Evolutionary conservation across 2,329 filamentous ascomycete species (phyloP).

Genomic region (Fusarium decemcellulare): DNA sequence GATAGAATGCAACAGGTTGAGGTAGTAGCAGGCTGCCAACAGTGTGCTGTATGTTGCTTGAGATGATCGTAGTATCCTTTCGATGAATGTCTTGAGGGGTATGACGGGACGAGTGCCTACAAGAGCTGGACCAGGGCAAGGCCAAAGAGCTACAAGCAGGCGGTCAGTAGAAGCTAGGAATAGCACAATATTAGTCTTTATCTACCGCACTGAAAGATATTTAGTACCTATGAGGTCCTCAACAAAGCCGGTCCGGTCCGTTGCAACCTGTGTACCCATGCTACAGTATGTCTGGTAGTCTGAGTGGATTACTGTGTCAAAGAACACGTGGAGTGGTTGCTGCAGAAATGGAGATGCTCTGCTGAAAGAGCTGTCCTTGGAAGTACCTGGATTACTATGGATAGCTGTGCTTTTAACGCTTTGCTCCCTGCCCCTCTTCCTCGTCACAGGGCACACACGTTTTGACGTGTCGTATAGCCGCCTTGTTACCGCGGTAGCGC

Average conservation of each 20-base stretch:
- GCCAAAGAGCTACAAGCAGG: conserved; percentile 4
- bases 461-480: neutral
- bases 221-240: neutral
- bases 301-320: neutral
- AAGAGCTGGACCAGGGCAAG: neutral
- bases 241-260: neutral
- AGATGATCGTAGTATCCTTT: conserved; percentile 2
- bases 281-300: neutral
- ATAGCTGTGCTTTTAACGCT: neutral
- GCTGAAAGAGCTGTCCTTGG: neutral
- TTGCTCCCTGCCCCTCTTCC: neutral
- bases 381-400: neutral
- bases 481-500: neutral
- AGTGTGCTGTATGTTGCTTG: neutral
- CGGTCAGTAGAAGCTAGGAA: neutral
- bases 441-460: neutral
- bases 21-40: conserved; percentile 3
- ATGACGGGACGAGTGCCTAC: neutral
- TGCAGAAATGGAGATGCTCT: neutral
- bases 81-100: neutral
- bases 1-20: neutral
- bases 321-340: neutral
- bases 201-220: neutral
- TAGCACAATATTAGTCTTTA: neutral
- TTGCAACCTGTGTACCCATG: neutral